Evolutionary conservation across 352 stramenopile genomes (phyloP).

Genomic region (Phytophthora litchii): DNA sequence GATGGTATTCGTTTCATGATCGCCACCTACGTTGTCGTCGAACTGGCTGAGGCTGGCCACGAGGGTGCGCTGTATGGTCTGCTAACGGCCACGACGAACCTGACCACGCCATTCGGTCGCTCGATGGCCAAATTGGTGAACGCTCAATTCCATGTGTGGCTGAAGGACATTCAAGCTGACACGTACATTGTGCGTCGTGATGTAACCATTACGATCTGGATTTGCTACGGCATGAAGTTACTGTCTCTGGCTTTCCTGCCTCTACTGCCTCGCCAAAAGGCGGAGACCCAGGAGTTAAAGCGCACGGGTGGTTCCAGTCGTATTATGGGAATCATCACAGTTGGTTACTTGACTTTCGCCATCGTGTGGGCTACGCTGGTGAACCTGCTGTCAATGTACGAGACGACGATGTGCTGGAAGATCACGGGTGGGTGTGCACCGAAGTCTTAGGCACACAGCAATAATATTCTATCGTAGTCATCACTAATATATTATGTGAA

Average conservation of each 20-base stretch:
- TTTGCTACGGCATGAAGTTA: conserved; percentile 64
- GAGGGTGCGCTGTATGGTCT: conserved; percentile 65
- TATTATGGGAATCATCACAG: conserved; percentile 40
- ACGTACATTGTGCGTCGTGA: conserved; percentile 52
- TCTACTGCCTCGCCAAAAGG: conserved; percentile 57
- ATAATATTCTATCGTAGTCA: conserved; percentile 5
- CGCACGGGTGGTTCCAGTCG: conserved; percentile 43
- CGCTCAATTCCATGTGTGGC: conserved; percentile 55
- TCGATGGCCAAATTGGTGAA: conserved; percentile 61
- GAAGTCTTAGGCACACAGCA: conserved; percentile 9
- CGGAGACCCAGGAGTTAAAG: conserved; percentile 54
- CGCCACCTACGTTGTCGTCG: conserved; percentile 64
- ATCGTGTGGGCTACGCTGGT: conserved; percentile 45
- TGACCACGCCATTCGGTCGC: conserved; percentile 50
- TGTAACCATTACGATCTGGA: conserved; percentile 63
- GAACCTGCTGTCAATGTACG: conserved; percentile 59
- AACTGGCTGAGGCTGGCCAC: conserved; percentile 52
- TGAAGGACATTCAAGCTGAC: conserved; percentile 52
- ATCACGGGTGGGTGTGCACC: conserved; percentile 60
- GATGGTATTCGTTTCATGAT: conserved; percentile 67
- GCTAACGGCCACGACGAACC: conserved; percentile 57
- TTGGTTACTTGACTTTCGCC: conserved; percentile 41
- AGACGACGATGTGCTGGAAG: conserved; percentile 59
- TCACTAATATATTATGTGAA: conserved; percentile 15
- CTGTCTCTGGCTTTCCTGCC: conserved; percentile 53